Evolutionary conservation across 2,329 filamentous ascomycete species (phyloP).

Genomic region (Periglandula ipomoeae): DNA sequence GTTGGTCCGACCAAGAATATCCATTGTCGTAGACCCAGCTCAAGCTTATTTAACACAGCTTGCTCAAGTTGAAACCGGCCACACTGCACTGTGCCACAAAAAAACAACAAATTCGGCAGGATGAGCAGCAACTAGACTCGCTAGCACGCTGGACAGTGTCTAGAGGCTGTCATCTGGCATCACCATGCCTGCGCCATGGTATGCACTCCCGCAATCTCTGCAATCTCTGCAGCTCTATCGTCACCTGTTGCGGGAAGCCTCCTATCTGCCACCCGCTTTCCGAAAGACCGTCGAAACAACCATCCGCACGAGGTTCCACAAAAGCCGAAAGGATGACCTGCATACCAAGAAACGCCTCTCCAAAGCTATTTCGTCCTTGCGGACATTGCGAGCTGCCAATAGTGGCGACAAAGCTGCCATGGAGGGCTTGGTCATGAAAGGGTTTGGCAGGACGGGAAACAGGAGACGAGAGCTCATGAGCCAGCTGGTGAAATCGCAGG

Average conservation of each 20-base stretch:
- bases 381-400: constrained; percentile 43
- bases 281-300: constrained; percentile 32
- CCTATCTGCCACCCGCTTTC: constrained; percentile 48
- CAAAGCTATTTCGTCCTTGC: constrained; percentile 33
- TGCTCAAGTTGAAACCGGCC: background rate
- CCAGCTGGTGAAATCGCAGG: constrained; percentile 25
- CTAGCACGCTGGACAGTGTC: background rate
- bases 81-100: background rate
- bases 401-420: constrained; percentile 38
- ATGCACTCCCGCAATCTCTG: constrained; percentile 16
- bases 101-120: background rate
- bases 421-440: constrained; percentile 35
- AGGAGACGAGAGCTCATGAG: constrained; percentile 39
- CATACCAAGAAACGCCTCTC: constrained; percentile 24
- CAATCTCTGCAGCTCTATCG: constrained; percentile 39
- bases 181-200: constrained; percentile 21
- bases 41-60: background rate
- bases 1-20: background rate
- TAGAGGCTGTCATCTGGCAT: background rate
- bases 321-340: constrained; percentile 21
- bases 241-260: constrained; percentile 49
- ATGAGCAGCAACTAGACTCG: background rate
- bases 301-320: constrained; percentile 39
- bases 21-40: background rate
- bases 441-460: constrained; percentile 44